Conservation (phyloP, 1,139 yeast species). For the Hansenula sp. region DNA sequence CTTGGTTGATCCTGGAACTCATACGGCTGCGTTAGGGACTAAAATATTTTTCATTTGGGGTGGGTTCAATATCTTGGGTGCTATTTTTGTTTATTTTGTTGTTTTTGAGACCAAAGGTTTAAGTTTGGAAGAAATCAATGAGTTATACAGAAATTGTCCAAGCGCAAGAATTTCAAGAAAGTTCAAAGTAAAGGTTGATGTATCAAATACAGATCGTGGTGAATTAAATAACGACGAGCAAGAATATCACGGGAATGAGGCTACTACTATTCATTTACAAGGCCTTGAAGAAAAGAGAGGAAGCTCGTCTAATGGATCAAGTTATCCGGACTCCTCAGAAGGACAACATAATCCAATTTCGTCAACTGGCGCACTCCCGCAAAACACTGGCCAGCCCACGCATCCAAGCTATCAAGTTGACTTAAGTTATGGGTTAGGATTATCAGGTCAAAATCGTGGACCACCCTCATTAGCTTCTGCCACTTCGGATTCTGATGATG, state of each 20-base stretch:
- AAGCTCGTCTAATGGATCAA: conserved; percentile 9
- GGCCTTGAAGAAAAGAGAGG: conserved; percentile 3
- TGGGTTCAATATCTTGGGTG: conserved; percentile 56
- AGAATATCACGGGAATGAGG: not conserved
- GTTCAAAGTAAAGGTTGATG: conserved; percentile 12
- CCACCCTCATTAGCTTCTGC: conserved; percentile 22
- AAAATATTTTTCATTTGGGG: conserved; percentile 80
- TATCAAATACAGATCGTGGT: conserved; percentile 5
- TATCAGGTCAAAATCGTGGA: conserved; percentile 18
- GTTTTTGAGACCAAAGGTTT: conserved; percentile 77
- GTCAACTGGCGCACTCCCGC: not conserved
- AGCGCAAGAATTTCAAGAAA: conserved; percentile 15
- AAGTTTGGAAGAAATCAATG: conserved; percentile 73
- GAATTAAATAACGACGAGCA: not conserved
- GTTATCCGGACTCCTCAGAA: conserved; percentile 12
- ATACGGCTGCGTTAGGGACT: conserved; percentile 63
- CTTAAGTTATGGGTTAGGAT: conserved; percentile 21
- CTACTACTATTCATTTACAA: not conserved
- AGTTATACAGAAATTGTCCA: conserved; percentile 47
- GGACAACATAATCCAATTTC: not conserved
- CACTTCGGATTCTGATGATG: conserved; percentile 7
- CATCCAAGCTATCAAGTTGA: conserved; percentile 17
- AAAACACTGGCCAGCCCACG: not conserved
- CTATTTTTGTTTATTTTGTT: conserved; percentile 53
- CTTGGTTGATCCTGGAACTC: conserved; percentile 57